Evolutionary conservation across 2,329 filamentous ascomycete genomes (phyloP).

Genomic region (Botrytis sinoallii): DNA sequence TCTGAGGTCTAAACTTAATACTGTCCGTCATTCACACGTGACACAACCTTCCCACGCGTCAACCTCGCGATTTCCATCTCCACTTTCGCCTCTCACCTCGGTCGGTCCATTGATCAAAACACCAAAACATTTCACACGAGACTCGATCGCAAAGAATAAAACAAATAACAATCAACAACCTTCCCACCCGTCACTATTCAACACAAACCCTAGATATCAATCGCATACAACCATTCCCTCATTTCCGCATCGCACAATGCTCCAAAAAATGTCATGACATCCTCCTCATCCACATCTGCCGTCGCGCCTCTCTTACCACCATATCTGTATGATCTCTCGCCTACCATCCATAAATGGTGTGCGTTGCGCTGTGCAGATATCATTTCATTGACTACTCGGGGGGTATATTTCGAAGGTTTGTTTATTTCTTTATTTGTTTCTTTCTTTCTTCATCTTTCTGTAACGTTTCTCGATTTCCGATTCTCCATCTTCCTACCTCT

Average conservation of each 20-base stretch:
- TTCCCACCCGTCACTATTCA: neutral
- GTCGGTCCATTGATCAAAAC: neutral
- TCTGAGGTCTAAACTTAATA: neutral
- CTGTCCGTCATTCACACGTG: neutral
- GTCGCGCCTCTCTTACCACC: conserved; percentile 47
- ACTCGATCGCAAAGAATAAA: neutral
- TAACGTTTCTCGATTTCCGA: too few species aligned
- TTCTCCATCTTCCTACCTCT: too few species aligned
- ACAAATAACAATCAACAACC: neutral
- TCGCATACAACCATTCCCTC: too few species aligned
- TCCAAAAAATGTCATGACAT: conserved; percentile 49
- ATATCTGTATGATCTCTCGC: conserved; percentile 62
- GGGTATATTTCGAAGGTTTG: conserved; percentile 52
- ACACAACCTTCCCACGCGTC: neutral
- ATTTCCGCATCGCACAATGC: neutral
- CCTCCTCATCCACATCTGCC: conserved; percentile 32
- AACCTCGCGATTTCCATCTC: conserved; percentile 9
- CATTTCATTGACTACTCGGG: conserved; percentile 45
- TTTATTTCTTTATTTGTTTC: conserved; percentile 11
- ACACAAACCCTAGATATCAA: neutral
- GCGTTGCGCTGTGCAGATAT: conserved; percentile 53
- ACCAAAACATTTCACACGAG: neutral
- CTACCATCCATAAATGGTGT: conserved; percentile 59
- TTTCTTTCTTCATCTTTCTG: too few species aligned
- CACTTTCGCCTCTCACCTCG: neutral